phyloP scores from a whole-genome alignment of 352 stramenopile genomes.

The Phytophthora quininea region DNA sequence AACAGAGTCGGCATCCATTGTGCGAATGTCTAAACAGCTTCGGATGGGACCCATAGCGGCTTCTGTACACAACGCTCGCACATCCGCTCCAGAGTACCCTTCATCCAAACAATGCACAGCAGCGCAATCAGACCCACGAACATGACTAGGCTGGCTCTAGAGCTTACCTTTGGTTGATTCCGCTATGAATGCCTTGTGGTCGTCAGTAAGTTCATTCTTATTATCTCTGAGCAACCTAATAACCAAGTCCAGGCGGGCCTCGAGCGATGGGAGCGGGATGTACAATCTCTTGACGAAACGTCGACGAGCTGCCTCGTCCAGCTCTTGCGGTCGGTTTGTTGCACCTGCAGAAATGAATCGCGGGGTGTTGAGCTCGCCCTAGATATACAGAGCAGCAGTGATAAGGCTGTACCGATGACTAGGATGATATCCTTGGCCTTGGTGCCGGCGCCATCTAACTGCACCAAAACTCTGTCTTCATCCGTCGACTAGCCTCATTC shows the following conservation, averaged over 20 bases:
- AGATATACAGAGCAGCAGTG: neutral
- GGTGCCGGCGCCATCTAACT: conserved; percentile 95
- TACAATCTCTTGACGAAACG: conserved; percentile 98
- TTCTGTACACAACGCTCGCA: conserved; percentile 97
- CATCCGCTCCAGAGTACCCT: conserved; percentile 98
- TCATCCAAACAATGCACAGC: conserved; percentile 4
- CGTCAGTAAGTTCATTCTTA: conserved; percentile 83
- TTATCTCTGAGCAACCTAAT: conserved; percentile 94
- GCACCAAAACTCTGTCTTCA: conserved; percentile 99
- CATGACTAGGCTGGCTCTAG: conserved; percentile 8
- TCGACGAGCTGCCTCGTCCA: conserved; percentile 96
- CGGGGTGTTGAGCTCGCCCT: neutral
- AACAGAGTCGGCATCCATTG: conserved; percentile 90
- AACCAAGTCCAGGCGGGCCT: conserved; percentile 90
- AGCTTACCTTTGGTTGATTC: conserved; percentile 75
- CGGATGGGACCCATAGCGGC: conserved; percentile 97
- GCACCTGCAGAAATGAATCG: conserved; percentile 64
- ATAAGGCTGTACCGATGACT: conserved; percentile 64
- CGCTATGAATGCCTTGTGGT: conserved; percentile 92
- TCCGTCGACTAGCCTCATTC: conserved; percentile 96
- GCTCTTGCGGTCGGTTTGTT: conserved; percentile 97
- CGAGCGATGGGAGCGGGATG: conserved; percentile 94
- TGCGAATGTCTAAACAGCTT: conserved; percentile 81
- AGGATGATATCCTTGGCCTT: conserved; percentile 92
- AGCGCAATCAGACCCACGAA: neutral